Percentiles rank a stretch among this genome's conserved stretches.
Conservation (phyloP, 2,329 filamentous ascomycete species). For the Trichoderma sp. region DNA sequence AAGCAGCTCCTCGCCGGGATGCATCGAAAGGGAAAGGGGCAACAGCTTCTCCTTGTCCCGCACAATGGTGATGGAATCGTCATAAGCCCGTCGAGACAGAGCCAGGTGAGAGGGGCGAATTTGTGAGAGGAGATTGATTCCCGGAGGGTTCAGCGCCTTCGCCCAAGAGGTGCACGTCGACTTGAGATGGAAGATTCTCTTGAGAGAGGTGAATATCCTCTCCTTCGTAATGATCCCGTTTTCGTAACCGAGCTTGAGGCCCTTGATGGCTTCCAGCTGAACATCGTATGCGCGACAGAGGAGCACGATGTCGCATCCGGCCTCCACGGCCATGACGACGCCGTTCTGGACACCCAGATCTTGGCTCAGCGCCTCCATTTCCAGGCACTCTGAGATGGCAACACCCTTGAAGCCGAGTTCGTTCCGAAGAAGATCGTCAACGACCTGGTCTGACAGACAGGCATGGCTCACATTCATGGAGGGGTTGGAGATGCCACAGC, state of each 20-base stretch:
- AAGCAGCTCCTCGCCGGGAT: constrained; percentile 84
- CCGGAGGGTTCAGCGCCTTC: constrained; percentile 84
- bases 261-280: constrained; percentile 88
- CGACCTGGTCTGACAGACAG: constrained; percentile 88
- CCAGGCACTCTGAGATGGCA: constrained; percentile 90
- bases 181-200: constrained; percentile 79
- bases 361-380: constrained; percentile 94
- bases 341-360: constrained; percentile 97
- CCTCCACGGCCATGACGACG: constrained; percentile 96
- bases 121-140: constrained; percentile 73
- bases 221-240: constrained; percentile 85
- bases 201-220: constrained; percentile 77
- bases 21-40: constrained; percentile 78
- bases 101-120: constrained; percentile 81
- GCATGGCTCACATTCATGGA: constrained; percentile 96
- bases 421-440: constrained; percentile 83
- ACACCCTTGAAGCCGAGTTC: constrained; percentile 90
- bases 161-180: constrained; percentile 86
- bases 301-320: constrained; percentile 88
- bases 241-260: constrained; percentile 84
- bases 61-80: constrained; percentile 89
- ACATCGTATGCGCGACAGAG: constrained; percentile 85
- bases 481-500: constrained; percentile 87
- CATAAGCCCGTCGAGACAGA: constrained; percentile 84
- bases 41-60: constrained; percentile 84